A percentile compares a stretch with the other conserved stretches of the same genome.
phyloP scores from a whole-genome alignment of 1,284 basidiomycete species.

The Thecaphora thlaspeos region DNA sequence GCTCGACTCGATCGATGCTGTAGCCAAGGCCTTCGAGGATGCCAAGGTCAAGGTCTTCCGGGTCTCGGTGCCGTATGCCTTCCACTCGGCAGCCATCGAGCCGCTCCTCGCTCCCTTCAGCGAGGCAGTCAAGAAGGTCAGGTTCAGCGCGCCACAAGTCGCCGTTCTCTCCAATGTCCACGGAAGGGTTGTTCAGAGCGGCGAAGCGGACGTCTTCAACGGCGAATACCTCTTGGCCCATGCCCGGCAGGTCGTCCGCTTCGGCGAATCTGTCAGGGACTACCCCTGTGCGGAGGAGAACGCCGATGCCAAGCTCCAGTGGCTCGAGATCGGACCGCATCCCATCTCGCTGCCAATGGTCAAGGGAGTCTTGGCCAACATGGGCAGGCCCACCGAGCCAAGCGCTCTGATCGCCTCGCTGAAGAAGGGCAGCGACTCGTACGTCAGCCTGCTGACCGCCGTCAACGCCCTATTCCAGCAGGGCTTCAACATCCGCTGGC shows the following conservation, averaged over 20 bases:
- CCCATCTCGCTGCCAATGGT: slow-evolving; percentile 31
- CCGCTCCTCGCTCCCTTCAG: slow-evolving; percentile 13
- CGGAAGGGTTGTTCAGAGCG: slow-evolving; percentile 9
- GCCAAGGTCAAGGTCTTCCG: slow-evolving; percentile 31
- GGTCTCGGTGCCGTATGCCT: slow-evolving; percentile 36
- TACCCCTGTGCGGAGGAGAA: slow-evolving; percentile 4
- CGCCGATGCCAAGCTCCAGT: slow-evolving; percentile 4
- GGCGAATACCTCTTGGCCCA: slow-evolving; percentile 19
- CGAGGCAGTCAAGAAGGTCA: slow-evolving; percentile 2
- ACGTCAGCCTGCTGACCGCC: too few relatives aligned
- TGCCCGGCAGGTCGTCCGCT: slow-evolving; percentile 21
- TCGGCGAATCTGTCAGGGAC: slow-evolving; percentile 19
- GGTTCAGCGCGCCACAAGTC: slow-evolving; percentile 11
- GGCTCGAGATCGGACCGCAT: slow-evolving; percentile 38
- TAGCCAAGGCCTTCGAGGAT: slow-evolving; percentile 15
- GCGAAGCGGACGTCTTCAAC: slow-evolving; percentile 2
- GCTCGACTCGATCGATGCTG: slow-evolving; percentile 13
- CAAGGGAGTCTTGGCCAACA: slow-evolving; percentile 24
- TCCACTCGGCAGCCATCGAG: slow-evolving; percentile 29
- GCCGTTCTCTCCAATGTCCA: slow-evolving; percentile 23
- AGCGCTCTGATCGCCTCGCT: too few relatives aligned
- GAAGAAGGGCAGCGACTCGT: too few relatives aligned
- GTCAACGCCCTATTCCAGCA: too few relatives aligned
- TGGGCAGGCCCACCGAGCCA: too few relatives aligned
- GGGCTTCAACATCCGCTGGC: too few relatives aligned